Evolutionary conservation across 2,329 filamentous ascomycete species (phyloP), one percentile per base, ranked within the genome.

Genomic region (Chaetomium sp.): DNA sequence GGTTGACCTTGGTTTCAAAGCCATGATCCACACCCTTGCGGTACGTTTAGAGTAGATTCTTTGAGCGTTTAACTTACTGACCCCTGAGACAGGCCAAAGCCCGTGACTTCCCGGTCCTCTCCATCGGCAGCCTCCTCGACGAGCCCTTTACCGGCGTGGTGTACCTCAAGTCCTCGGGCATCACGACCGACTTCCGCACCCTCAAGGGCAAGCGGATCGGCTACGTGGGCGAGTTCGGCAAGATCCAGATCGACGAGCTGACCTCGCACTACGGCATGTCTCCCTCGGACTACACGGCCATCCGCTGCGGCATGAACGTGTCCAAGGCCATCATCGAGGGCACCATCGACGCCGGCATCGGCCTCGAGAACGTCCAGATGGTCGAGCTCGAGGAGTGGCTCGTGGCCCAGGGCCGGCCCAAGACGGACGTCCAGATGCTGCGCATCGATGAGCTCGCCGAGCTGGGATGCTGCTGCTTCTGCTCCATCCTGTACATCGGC

Each of bases 381-480:
- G 90, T 92, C 51, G 90, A 92, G 77, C 82, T 93, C 1, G 89
- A 90, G 75, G 89, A 91, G 73, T 92, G 89, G 90, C 86, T 92
- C 23, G 82, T 81, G 0, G 67, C 74, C 0, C 87, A 90, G 74
- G 82, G 82, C 70, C 87, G 88, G 1, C 83, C 86, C 65, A 84
- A 83, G 74, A 78, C 80, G 16, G 89, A 92, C 68, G 90, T 92
- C 8, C 87, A 91, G 77, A 92, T 93, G 90, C 85, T 93, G 21
- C 87, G 90, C 72, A 93, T 93, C 73, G 90, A 93, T 74, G 85
- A 92, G 79, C 87, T 93, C 31, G 90, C 90, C 38, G 88, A 92
- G 75, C 81, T 92, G 3, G 90, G 90, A 57, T 93, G 90, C 80
- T 93, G 90, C 84, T 93, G 90, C 82, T 93, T 93, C 85, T 93